Conservation (phyloP, 306 rosid species). For the Quercus suber region DNA sequence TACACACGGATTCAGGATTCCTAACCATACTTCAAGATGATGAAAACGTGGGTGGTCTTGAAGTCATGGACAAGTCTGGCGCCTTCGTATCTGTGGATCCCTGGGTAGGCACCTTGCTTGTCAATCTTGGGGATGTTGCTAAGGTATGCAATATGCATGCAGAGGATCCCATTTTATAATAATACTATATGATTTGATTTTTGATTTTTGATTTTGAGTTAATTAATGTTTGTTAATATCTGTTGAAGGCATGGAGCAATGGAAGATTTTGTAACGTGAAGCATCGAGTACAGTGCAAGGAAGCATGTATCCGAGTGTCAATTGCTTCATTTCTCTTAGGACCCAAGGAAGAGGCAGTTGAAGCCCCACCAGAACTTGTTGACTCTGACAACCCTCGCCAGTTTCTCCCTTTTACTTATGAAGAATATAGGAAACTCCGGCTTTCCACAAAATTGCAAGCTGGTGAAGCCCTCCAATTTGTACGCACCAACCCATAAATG, state of each 20-base stretch:
- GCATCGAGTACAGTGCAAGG: conserved; percentile 58
- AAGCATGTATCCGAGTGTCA: conserved; percentile 39
- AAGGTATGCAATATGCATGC: conserved; percentile 22
- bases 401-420: conserved; percentile 34
- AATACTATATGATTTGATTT: not conserved
- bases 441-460: conserved; percentile 14
- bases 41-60: conserved; percentile 62
- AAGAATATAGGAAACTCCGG: conserved; percentile 41
- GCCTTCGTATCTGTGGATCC: conserved; percentile 41
- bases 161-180: not conserved
- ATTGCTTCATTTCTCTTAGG: conserved; percentile 50
- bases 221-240: too few species aligned
- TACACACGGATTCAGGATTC: conserved; percentile 57
- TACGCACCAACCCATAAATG: conserved; percentile 20
- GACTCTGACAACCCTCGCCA: conserved; percentile 42
- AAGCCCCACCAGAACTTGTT: conserved; percentile 43
- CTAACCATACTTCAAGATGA: conserved; percentile 66
- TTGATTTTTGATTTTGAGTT: not conserved
- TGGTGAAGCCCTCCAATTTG: conserved; percentile 49
- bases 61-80: conserved; percentile 42
- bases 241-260: conserved; percentile 52
- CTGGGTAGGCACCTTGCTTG: conserved; percentile 38
- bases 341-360: conserved; percentile 41
- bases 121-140: conserved; percentile 56
- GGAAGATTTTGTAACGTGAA: conserved; percentile 49